These are phyloP conservation scores for Bipolaris gigantea DNA, from an alignment of 2,329 filamentous ascomycete genomes.

Conservation along the genomic window DNA sequence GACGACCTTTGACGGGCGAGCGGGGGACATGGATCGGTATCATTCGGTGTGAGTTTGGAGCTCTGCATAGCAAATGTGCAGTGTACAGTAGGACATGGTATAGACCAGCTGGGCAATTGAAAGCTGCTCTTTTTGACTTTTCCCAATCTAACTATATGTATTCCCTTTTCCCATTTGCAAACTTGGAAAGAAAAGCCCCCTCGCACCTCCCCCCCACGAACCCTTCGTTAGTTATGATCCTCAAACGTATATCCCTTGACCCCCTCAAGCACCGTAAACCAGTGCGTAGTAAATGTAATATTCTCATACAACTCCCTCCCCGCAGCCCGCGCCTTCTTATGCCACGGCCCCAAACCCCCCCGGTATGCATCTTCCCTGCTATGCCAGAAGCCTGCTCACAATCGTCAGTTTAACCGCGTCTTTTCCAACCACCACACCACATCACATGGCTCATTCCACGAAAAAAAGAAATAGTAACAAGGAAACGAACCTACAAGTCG, in stretches of 20 bases:
- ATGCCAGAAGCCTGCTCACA: constrained; percentile 64
- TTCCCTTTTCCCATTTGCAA: neutral
- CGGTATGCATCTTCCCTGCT: constrained; percentile 62
- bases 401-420: neutral
- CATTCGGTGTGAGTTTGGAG: constrained; percentile 20
- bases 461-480: too few relatives aligned
- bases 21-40: constrained; percentile 5
- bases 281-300: constrained; percentile 46
- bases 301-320: constrained; percentile 51
- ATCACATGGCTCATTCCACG: too few relatives aligned
- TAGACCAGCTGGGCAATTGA: constrained; percentile 36
- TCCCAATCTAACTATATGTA: neutral
- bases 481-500: constrained; percentile 59
- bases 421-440: too few relatives aligned
- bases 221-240: constrained; percentile 26
- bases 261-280: constrained; percentile 67
- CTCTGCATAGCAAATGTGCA: constrained; percentile 25
- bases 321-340: constrained; percentile 55
- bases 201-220: neutral
- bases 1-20: constrained; percentile 7
- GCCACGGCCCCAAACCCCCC: constrained; percentile 61
- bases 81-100: constrained; percentile 44
- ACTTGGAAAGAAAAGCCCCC: neutral
- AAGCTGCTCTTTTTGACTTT: constrained; percentile 27
- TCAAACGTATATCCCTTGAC: constrained; percentile 60